phyloP scores from a whole-genome alignment of 371 early-diverging fungal genomes.

The Mortierella polycephala region DNA sequence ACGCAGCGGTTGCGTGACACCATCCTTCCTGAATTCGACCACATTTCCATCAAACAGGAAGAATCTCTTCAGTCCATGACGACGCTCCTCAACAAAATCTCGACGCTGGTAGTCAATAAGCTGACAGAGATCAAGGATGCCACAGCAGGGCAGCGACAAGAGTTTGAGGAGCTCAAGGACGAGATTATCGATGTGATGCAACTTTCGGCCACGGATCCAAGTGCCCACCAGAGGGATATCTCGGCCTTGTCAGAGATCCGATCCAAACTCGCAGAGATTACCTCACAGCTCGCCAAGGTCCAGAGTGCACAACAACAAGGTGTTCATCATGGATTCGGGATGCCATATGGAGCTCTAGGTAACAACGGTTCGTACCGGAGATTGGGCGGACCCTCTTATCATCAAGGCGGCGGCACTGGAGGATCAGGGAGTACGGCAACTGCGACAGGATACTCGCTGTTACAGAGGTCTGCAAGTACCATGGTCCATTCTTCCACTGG shows the following conservation, averaged over 20 bases:
- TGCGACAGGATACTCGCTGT: slow-evolving; percentile 30
- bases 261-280: slow-evolving; percentile 45
- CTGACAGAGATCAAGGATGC: slow-evolving; percentile 48
- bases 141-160: slow-evolving; percentile 41
- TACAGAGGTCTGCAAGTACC: slow-evolving; percentile 45
- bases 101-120: slow-evolving; percentile 16
- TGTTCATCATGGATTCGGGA: slow-evolving; percentile 2
- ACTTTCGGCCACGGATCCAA: slow-evolving; percentile 49
- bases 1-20: slow-evolving; percentile 42
- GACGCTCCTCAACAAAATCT: slow-evolving; percentile 32
- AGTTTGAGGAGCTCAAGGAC: slow-evolving; percentile 56
- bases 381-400: neutral
- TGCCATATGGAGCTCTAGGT: neutral
- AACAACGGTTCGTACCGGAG: slow-evolving; percentile 2
- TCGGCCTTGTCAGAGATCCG: slow-evolving; percentile 47
- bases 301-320: slow-evolving; percentile 13
- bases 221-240: slow-evolving; percentile 43
- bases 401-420: neutral
- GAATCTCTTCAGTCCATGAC: slow-evolving; percentile 46
- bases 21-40: slow-evolving; percentile 48
- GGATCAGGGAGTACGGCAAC: slow-evolving; percentile 13
- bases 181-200: slow-evolving; percentile 54
- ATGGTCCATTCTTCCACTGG: slow-evolving; percentile 27
- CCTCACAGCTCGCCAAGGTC: slow-evolving; percentile 32
- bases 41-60: slow-evolving; percentile 43